Base-by-base conservation (phyloP, 768 basidiomycete genomes). In the Xanthoconium stramineum region DNA sequence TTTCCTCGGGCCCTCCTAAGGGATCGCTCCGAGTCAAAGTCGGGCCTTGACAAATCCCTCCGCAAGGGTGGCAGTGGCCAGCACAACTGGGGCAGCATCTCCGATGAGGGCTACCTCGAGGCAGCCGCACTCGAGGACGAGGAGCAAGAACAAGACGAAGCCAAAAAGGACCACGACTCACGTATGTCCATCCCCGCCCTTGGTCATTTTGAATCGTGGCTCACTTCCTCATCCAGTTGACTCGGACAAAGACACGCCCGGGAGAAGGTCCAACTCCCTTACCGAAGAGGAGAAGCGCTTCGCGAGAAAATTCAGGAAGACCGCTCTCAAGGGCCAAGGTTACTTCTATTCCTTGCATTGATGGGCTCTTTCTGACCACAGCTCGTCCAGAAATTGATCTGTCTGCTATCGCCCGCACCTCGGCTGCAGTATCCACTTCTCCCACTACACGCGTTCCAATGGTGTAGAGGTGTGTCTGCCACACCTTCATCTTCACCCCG, bases 71-170 rank as follows among this genome's bases (percentile, higher is more conserved):
- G 93, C 53, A 85, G 83, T 29, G 93, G 93, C 35, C 77, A 80
- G 8, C 84, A 94, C 75, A 93, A 91, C 75, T 96, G 93, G 93
- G 93, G 93, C 56, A 81, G 79, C 53, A 69, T 89, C 59, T 73
- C 72, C 4, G 77, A 89, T 63, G 88, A 92, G 74, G 74, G 70
- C 39, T 77, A 81, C 57, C 77, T 81, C 61, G 89, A 88, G 72
- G 67, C 69, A 28, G 80, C 78, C 37, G 87, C 84, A 1, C 53
- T 79, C 42, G 75, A 74, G 20, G 91, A 91, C 72, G 83, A 83
- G 66, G 74, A 75, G 45, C 65, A 68, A n/a, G 79, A 80, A 17
- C 63, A 36, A 2, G 75, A 70, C 52, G 59, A 46, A 38, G 53
- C 24, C 43, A 59, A n/a, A 32, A 60, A 55, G 42, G 56, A 58